Evolutionary conservation across 495 filamentous ascomycete genomes (phyloP), one percentile per base, ranked within the genome.

Genomic region (Tuber melanosporum): DNA sequence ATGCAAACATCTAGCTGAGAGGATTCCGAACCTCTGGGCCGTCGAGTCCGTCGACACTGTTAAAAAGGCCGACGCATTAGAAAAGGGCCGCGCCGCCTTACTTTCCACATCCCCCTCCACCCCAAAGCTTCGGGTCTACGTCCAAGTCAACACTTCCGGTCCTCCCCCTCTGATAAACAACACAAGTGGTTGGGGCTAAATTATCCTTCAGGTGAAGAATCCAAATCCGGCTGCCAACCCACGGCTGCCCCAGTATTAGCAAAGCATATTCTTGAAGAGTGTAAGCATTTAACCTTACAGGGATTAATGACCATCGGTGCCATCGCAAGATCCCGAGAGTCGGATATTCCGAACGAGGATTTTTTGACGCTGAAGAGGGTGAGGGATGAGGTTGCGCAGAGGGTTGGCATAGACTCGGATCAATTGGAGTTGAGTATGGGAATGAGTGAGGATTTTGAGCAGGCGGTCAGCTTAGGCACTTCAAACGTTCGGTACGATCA

Each of bases 251-350:
- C 90, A 4, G 85, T 79, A 4, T 85, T 99, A 47, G 93, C 91
- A 82, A 85, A 85, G 42, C 88, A 91, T 83, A 89, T 97, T 69
- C 84, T 87, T 9, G 87, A 91, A 39, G 84, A 88, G 49, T 97
- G 94, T 85, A 90, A 91, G 3, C 87, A 91, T 83, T 85, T 99
- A 45, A 85, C 88, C 66, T 83, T 99, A 32, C 87, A 91, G 74
- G 95, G 95, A 0, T 83, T 99, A 8, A 99, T 99, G 95, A 99
- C 95, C 1, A 98, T 99, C 81, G 95, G 95, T 1, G 93, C 94
- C 26, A 95, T 99, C 82, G 94, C 93, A 72, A 85, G 94, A 75
- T 94, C 91, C 42, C 86, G 89, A 80, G 92, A 87, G 4, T 90
- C 89, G 15, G 95, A 93, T 77, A 89, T 86, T 32, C 92, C 95